Percentiles rank a stretch among this genome's conserved stretches.
Conservation (phyloP, 2,329 filamentous ascomycete species). For the Pyrenophora graminea region DNA sequence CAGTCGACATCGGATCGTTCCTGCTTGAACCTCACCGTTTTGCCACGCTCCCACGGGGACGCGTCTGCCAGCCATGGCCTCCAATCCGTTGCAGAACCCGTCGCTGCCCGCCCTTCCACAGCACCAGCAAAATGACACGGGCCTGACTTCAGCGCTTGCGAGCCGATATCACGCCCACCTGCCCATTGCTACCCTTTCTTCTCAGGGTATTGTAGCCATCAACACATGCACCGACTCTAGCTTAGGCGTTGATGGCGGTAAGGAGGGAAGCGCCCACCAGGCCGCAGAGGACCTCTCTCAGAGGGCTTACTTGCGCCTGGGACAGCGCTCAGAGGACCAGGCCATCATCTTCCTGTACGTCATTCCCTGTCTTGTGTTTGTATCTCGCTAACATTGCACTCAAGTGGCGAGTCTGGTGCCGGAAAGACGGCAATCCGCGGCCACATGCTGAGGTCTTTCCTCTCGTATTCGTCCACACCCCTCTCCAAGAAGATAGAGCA, state of each 20-base stretch:
- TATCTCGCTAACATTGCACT: constrained; percentile 6
- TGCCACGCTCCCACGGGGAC: constrained; percentile 46
- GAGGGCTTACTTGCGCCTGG: constrained; percentile 81
- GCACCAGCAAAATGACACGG: constrained; percentile 77
- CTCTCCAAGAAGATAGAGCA: constrained; percentile 91
- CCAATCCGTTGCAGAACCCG: constrained; percentile 65
- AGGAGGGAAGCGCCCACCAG: constrained; percentile 88
- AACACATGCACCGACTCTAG: constrained; percentile 93
- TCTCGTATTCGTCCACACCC: constrained; percentile 89
- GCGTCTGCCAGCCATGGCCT: constrained; percentile 60
- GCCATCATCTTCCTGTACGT: constrained; percentile 89
- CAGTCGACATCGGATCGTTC: constrained; percentile 8
- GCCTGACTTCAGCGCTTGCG: constrained; percentile 80
- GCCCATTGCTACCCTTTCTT: constrained; percentile 86
- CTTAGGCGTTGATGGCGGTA: constrained; percentile 86
- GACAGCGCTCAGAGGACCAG: constrained; percentile 89
- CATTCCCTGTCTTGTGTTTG: too few species aligned
- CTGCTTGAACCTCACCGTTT: constrained; percentile 33
- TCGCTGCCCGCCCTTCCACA: constrained; percentile 87
- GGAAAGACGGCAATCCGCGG: constrained; percentile 95
- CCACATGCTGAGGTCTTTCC: constrained; percentile 81
- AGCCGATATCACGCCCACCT: constrained; percentile 90
- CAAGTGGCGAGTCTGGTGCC: constrained; percentile 89
- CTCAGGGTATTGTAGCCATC: constrained; percentile 85
- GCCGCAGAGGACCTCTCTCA: constrained; percentile 91